Conservation (phyloP, 2,329 filamentous ascomycete genomes). For the Nothophaeocryptopus gaeumannii region DNA sequence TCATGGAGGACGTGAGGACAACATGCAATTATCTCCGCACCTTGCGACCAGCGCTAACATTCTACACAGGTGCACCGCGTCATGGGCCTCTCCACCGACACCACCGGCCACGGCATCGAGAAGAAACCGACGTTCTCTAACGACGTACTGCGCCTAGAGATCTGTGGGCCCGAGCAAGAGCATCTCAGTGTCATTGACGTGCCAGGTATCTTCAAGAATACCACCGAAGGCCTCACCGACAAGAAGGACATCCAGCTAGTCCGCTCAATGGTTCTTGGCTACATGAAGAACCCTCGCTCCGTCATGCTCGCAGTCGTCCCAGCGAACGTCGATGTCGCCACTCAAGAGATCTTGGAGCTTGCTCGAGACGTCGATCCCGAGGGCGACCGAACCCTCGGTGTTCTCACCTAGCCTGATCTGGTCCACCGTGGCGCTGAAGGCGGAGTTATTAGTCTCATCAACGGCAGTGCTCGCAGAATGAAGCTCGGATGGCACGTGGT, state of each 20-base stretch:
- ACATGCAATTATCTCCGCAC: background rate
- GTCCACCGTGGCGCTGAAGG: conserved; percentile 30
- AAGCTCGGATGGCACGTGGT: conserved; percentile 36
- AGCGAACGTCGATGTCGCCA: conserved; percentile 46
- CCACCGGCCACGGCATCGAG: background rate
- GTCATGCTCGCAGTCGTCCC: conserved; percentile 46
- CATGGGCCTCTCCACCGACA: conserved; percentile 17
- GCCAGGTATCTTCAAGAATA: conserved; percentile 36
- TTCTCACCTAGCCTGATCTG: conserved; percentile 40
- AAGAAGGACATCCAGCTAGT: conserved; percentile 41
- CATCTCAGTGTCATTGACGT: conserved; percentile 35
- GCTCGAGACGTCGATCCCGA: conserved; percentile 37
- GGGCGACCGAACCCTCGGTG: conserved; percentile 36
- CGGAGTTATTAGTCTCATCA: conserved; percentile 26
- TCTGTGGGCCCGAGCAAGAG: conserved; percentile 28
- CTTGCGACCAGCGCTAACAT: background rate
- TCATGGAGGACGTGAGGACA: conserved; percentile 23
- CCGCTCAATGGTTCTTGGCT: conserved; percentile 38
- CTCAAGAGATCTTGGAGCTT: conserved; percentile 46
- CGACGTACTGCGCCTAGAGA: conserved; percentile 31
- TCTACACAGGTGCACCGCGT: conserved; percentile 16
- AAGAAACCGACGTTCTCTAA: conserved; percentile 28
- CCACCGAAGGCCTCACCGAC: conserved; percentile 35
- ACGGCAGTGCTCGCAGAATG: conserved; percentile 27
- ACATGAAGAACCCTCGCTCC: conserved; percentile 42